Evolutionary conservation across 257 asterid genomes (phyloP).

Genomic region (Penstemon newberryi): DNA sequence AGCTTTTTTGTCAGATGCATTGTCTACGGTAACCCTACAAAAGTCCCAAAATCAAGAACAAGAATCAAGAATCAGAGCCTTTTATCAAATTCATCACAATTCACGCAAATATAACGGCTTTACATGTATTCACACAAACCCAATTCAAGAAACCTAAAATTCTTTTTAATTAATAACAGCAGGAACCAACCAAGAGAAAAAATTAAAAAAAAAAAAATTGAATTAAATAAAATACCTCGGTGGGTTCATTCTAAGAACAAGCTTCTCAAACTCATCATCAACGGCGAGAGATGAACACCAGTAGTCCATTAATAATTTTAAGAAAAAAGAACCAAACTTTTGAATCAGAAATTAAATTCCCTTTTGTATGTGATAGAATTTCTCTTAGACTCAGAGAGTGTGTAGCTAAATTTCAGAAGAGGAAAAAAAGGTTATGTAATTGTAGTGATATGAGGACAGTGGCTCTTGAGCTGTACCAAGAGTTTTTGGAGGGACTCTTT

Average conservation of each 20-base stretch:
- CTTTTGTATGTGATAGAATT: not conserved
- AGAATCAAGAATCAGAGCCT: slow-evolving; percentile 10
- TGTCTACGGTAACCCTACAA: slow-evolving; percentile 48
- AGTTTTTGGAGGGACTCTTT: slow-evolving; percentile 31
- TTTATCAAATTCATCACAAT: not conserved
- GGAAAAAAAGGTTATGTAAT: not conserved
- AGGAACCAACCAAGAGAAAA: not conserved
- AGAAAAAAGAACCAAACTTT: not conserved
- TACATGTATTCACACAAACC: not conserved
- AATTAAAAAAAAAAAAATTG: not conserved
- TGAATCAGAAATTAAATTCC: slow-evolving; percentile 11
- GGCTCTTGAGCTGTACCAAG: slow-evolving; percentile 49
- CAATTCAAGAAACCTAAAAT: not conserved
- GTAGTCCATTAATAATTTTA: slow-evolving; percentile 41
- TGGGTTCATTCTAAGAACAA: slow-evolving; percentile 72
- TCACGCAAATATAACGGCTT: not conserved
- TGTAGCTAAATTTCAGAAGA: slow-evolving; percentile 11
- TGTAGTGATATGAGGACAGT: slow-evolving; percentile 13
- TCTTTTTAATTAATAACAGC: not conserved
- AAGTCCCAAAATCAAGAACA: slow-evolving; percentile 29
- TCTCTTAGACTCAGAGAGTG: slow-evolving; percentile 1
- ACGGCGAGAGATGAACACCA: slow-evolving; percentile 59
- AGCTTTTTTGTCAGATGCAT: slow-evolving; percentile 39
- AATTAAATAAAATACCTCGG: slow-evolving; percentile 53
- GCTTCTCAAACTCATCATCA: slow-evolving; percentile 82